Base-by-base conservation (phyloP, 176 grass and related monocot species). In the Tillandsia fasciculata region DNA sequence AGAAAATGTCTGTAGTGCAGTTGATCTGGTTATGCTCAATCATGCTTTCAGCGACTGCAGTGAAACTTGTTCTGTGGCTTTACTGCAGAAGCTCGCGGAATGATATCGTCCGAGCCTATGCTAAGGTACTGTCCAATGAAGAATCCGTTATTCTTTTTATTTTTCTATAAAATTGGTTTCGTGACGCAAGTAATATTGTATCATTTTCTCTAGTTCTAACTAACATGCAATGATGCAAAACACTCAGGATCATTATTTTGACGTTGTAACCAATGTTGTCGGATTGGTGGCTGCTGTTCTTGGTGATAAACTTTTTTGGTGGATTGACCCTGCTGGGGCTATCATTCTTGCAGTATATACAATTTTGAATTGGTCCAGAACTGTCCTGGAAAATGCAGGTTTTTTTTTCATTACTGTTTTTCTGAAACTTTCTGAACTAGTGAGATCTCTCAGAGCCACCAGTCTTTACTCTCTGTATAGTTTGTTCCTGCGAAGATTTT, bases 271-370 rank as follows among this genome's bases (percentile, higher is more conserved):
- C 68, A 97, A 97, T 58, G 68, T 90, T 12, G 82, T 97, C 8
- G 93, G 93, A 63, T 76, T 97, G 77, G 86, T 78, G 65, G 86
- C 93, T 67, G 86, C 89, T 73, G 79, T 96, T 67, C 93, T 96
- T 68, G 93, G 85, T 48, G 83, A 96, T 75, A 83, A 87, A 26
- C 68, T 81, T 51, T 71, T 85, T 11, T 84, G 79, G 86, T 97
- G 89, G 93, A 92, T 97, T 57, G 93, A 97, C 53, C 93, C 93
- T 0, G 77, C 42, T 15, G 93, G 93, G 9, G 86, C 93, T 74
- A 83, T 97, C 70, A 77, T 92, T 13, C 86, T 97, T 68, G 93
- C 93, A 0, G 28, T 97, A 27, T 92, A 97, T 52, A 97, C 93
- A n/a, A 85, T 90, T 11, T 63, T 28, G 7, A 92, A 89, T 26